phyloP scores from a whole-genome alignment of 768 basidiomycete species.

The Auricularia sp. region DNA sequence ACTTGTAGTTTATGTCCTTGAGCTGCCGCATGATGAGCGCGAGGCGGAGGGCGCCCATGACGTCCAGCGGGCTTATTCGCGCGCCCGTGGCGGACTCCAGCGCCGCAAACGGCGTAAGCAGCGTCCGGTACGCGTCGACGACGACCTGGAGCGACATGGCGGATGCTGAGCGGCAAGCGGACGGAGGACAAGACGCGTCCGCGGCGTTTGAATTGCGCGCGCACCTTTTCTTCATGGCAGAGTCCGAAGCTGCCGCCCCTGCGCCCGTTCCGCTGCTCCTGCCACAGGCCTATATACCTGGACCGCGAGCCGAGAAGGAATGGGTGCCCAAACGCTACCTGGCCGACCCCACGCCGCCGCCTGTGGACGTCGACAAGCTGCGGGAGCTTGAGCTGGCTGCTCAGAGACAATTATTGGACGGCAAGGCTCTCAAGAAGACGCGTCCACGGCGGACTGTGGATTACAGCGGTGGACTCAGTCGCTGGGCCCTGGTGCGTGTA shows the following conservation, averaged over 20 bases:
- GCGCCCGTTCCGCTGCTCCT: background rate
- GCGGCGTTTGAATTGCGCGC: background rate
- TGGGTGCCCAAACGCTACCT: conserved; percentile 72
- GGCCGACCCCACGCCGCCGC: conserved; percentile 59
- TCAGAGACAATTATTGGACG: conserved; percentile 62
- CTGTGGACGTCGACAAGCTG: conserved; percentile 62
- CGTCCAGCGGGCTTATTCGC: conserved; percentile 51
- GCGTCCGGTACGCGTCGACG: conserved; percentile 6
- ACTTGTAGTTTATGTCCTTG: conserved; percentile 35
- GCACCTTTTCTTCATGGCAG: background rate
- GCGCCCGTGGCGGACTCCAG: conserved; percentile 27
- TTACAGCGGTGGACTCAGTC: conserved; percentile 79
- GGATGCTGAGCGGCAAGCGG: too few species aligned
- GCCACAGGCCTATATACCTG: background rate
- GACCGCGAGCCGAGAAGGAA: conserved; percentile 1
- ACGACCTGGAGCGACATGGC: background rate
- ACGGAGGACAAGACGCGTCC: background rate
- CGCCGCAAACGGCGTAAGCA: conserved; percentile 5
- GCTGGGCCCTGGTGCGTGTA: conserved; percentile 69
- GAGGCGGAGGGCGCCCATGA: conserved; percentile 57
- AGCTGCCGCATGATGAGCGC: conserved; percentile 62
- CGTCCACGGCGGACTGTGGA: conserved; percentile 91
- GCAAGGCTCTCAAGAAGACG: conserved; percentile 81
- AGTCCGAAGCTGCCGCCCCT: background rate
- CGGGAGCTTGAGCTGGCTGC: conserved; percentile 73